Evolutionary conservation across 495 filamentous ascomycete species (phyloP), one percentile per base, ranked within the genome.

Genomic region (Talaromyces trachyspermus): DNA sequence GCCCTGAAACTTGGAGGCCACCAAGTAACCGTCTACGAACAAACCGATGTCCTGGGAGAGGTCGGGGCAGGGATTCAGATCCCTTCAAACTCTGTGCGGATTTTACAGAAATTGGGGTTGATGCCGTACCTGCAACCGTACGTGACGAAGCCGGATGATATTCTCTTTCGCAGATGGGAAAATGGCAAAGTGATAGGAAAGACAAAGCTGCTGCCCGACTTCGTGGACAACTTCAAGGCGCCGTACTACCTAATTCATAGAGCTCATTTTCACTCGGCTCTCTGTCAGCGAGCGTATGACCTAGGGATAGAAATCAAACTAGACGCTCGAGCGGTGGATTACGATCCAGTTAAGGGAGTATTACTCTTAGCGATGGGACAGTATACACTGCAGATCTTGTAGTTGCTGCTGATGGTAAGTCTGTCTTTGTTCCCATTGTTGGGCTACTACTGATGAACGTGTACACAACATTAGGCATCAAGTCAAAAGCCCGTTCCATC

Each of bases 11-110:
- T 47, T 19, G 54, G 54, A 9, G 75, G 74, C 6, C 70, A 78
- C 27, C 48, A 51, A 0, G 69, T 80, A 5, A 72, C 63, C 1
- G 59, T 79, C 8, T 58, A 75, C 18, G 76, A 80, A 44, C 66
- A 73, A 51, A 60, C 72, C 4, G 26, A 42, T 5, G 49, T 59
- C 11, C 54, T 78, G 2, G 60, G 61, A 25, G 74, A 78, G 56
- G 76, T 76, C 23, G 79, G 79, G 2, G 79, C 78, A 4, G 79
- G 79, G 12, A 80, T 81, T 49, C 79, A 81, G 46, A 70, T 81
- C 36, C 69, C 77, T 5, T 71, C 79, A 2, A 83, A 83, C 46
- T 65, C 67, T 5, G 60, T 68, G 2, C 64, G 67, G 0, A 65
- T 81, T 18, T 65, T 81, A 63, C 49, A 54, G 39, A 59, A 46